Evolutionary conservation across 495 filamentous ascomycete genomes (phyloP).

Genomic region (Astrothelium subdiscretum): DNA sequence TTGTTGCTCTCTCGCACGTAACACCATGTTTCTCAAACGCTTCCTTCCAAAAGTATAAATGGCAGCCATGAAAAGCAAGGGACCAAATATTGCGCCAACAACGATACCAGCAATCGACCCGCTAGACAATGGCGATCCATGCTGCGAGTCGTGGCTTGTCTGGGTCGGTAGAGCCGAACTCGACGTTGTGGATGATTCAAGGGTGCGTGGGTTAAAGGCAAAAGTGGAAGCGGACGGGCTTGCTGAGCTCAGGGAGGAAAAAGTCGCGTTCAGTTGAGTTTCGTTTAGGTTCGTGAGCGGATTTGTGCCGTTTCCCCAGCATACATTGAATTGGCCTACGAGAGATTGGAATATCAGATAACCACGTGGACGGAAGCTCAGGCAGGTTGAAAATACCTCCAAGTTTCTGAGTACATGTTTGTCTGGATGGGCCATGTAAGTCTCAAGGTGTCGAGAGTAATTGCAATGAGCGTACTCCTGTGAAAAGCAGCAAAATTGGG

Average conservation of each 20-base stretch:
- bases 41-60: background rate
- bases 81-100: background rate
- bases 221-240: constrained; percentile 6
- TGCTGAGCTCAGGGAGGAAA: constrained; percentile 7
- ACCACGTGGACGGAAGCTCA: background rate
- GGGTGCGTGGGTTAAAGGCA: constrained; percentile 2
- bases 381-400: background rate
- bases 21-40: background rate
- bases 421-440: background rate
- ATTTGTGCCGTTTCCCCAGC: background rate
- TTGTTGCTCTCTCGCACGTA: background rate
- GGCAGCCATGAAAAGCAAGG: background rate
- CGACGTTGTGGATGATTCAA: background rate
- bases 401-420: constrained; percentile 1
- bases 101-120: background rate
- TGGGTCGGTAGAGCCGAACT: background rate
- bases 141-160: background rate
- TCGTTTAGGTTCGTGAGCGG: constrained; percentile 1
- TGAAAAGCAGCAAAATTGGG: background rate
- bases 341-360: background rate
- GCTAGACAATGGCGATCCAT: background rate
- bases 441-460: background rate
- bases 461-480: background rate
- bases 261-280: background rate
- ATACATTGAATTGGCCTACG: constrained; percentile 3